Conservation (phyloP, 768 basidiomycete genomes). For the Lactarius hatsudake region DNA sequence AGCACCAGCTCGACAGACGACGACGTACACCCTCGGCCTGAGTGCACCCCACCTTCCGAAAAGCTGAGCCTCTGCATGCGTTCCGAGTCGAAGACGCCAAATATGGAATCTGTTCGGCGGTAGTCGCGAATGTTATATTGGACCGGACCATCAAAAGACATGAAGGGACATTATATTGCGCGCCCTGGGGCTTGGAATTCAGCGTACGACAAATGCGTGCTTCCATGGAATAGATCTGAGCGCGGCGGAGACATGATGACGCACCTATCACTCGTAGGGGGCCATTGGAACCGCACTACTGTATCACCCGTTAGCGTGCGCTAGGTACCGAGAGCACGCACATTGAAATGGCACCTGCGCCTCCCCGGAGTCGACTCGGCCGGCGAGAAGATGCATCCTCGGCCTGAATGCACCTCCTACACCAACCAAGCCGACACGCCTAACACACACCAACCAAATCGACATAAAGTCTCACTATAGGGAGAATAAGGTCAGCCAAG, state of each 20-base stretch:
- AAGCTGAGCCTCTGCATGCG: background rate
- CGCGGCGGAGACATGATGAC: background rate
- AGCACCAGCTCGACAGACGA: slow-evolving; percentile 1
- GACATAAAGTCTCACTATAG: background rate
- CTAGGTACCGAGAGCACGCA: background rate
- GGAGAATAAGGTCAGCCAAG: background rate
- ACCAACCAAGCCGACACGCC: background rate
- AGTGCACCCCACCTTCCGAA: background rate
- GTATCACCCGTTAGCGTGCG: background rate
- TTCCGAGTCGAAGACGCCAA: background rate
- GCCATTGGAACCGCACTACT: background rate
- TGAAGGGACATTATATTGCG: too few species aligned
- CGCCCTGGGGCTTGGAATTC: background rate
- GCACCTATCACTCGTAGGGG: background rate
- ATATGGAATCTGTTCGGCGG: background rate
- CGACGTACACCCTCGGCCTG: slow-evolving; percentile 15
- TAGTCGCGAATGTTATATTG: background rate
- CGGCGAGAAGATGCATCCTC: slow-evolving; percentile 1
- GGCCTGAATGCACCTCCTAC: slow-evolving; percentile 1
- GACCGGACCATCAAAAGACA: background rate
- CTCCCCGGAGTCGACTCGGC: background rate
- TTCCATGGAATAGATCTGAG: background rate
- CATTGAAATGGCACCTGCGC: background rate
- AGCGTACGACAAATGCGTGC: background rate
- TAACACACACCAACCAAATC: background rate